phyloP scores from a whole-genome alignment of 768 basidiomycete species.

The Trametes elegans region DNA sequence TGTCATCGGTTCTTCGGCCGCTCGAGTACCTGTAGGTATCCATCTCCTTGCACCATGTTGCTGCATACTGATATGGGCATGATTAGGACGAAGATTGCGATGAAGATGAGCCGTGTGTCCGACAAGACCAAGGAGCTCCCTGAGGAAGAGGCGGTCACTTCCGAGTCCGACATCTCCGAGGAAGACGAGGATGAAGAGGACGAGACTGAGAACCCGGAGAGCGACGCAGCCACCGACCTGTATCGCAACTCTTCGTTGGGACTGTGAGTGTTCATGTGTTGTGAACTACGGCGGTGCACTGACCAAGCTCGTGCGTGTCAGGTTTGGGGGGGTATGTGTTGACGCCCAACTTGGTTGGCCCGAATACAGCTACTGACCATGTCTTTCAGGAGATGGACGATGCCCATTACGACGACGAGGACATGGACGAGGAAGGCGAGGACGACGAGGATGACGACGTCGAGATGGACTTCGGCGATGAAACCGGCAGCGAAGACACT shows the following conservation, averaged over 20 bases:
- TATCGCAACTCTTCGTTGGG: constrained; percentile 96
- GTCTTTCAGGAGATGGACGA: constrained; percentile 79
- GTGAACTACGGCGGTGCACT: neutral
- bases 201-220: constrained; percentile 50
- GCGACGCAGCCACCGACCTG: constrained; percentile 87
- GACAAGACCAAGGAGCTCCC: constrained; percentile 58
- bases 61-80: constrained; percentile 13
- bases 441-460: constrained; percentile 80
- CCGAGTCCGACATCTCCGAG: constrained; percentile 47
- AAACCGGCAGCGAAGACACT: constrained; percentile 78
- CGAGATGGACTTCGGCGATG: constrained; percentile 86
- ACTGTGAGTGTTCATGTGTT: constrained; percentile 54
- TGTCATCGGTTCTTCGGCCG: constrained; percentile 86
- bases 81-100: constrained; percentile 74
- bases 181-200: constrained; percentile 56
- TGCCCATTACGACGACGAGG: constrained; percentile 68
- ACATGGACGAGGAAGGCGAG: constrained; percentile 80
- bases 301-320: constrained; percentile 21
- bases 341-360: neutral
- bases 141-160: constrained; percentile 43
- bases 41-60: neutral
- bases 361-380: neutral
- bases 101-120: constrained; percentile 89
- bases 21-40: constrained; percentile 79
- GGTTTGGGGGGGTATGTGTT: constrained; percentile 75